These are phyloP conservation scores for Lithohypha guttulata DNA, from an alignment of 2,329 filamentous ascomycete genomes.

Conservation along the genomic window DNA sequence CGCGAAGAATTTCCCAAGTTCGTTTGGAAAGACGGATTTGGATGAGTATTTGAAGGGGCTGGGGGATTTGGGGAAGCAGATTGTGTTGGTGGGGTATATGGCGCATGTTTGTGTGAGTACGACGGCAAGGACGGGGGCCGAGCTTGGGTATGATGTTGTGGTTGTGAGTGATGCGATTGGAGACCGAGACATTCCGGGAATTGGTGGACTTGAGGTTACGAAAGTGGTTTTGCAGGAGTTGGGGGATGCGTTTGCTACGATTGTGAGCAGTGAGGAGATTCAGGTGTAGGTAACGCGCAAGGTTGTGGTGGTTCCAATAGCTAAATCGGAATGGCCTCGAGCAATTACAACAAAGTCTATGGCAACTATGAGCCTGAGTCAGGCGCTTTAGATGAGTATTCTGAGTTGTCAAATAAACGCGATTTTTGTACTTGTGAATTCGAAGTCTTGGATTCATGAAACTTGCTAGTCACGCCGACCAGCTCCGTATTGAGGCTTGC, in stretches of 20 bases:
- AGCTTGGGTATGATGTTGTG: conserved; percentile 54
- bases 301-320: neutral
- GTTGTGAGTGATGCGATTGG: conserved; percentile 53
- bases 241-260: conserved; percentile 52
- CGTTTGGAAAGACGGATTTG: conserved; percentile 52
- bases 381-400: too few species aligned
- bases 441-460: too few species aligned
- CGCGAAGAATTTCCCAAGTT: conserved; percentile 46
- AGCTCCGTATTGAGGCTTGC: too few species aligned
- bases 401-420: too few species aligned
- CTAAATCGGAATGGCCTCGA: neutral
- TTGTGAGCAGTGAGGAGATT: conserved; percentile 43
- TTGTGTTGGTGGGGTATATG: conserved; percentile 41
- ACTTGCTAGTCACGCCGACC: too few species aligned
- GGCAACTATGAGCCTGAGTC: too few species aligned
- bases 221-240: conserved; percentile 46
- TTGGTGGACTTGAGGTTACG: conserved; percentile 43
- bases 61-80: conserved; percentile 41
- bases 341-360: too few species aligned
- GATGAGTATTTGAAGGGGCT: conserved; percentile 42
- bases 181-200: conserved; percentile 56
- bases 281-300: neutral
- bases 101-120: conserved; percentile 56
- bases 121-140: conserved; percentile 49
- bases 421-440: too few species aligned